Evolutionary conservation across 495 filamentous ascomycete species (phyloP).

Genomic region (Baudoinia panamericana): DNA sequence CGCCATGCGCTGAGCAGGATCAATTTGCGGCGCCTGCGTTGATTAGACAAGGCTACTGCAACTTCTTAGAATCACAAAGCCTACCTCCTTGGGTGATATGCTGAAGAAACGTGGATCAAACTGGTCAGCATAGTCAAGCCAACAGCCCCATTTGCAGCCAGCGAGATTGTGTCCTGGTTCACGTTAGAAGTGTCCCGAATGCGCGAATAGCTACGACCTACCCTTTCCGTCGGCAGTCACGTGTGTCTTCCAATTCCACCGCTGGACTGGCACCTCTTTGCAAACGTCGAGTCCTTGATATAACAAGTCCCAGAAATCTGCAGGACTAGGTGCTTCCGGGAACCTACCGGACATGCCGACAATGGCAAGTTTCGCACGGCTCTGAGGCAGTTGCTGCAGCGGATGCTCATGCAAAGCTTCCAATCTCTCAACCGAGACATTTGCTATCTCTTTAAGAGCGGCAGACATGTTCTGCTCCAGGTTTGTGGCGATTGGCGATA

Average conservation of each 20-base stretch:
- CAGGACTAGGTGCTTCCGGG: slow-evolving; percentile 17
- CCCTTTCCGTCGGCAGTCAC: slow-evolving; percentile 19
- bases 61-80: too few relatives aligned
- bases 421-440: background rate
- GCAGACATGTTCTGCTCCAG: background rate
- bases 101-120: slow-evolving; percentile 33
- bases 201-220: slow-evolving; percentile 19
- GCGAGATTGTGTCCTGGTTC: too few relatives aligned
- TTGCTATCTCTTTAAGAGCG: background rate
- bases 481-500: background rate
- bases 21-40: too few relatives aligned
- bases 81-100: slow-evolving; percentile 30
- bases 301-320: slow-evolving; percentile 23
- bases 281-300: too few relatives aligned
- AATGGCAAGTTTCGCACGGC: slow-evolving; percentile 19
- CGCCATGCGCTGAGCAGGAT: slow-evolving; percentile 27
- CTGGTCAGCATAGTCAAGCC: slow-evolving; percentile 11
- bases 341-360: slow-evolving; percentile 24
- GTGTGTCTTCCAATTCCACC: slow-evolving; percentile 19
- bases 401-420: too few relatives aligned
- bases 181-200: slow-evolving; percentile 24
- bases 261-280: slow-evolving; percentile 21
- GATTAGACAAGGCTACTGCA: too few relatives aligned
- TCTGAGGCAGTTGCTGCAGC: background rate
- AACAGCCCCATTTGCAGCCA: too few relatives aligned